Percentiles rank a stretch among this genome's conserved stretches.
Conservation (phyloP, 2,329 filamentous ascomycete genomes). For the Fusarium verticillioides region DNA sequence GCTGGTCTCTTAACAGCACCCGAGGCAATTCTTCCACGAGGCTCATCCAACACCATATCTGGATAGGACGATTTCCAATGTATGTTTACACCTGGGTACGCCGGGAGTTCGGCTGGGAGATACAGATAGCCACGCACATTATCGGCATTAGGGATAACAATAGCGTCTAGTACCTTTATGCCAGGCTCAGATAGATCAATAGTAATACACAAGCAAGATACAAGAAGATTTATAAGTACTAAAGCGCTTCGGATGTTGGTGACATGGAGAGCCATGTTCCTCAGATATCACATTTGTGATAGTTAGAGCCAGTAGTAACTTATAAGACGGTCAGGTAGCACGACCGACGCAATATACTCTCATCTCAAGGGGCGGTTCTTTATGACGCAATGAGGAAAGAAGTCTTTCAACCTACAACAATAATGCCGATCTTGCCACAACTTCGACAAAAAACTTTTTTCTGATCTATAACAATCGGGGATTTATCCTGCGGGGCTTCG, state of each 20-base stretch:
- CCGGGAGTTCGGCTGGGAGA: background rate
- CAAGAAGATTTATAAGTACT: background rate
- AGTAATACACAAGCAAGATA: background rate
- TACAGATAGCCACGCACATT: background rate
- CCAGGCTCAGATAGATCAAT: background rate
- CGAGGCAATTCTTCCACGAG: background rate
- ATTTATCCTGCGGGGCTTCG: background rate
- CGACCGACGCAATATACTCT: rapidly evolving
- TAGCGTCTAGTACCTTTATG: background rate
- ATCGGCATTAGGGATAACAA: background rate
- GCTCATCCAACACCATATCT: background rate
- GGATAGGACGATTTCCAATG: background rate
- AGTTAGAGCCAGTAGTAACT: rapidly evolving
- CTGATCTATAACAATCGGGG: rapidly evolving
- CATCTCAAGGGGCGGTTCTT: background rate
- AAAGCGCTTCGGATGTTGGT: background rate
- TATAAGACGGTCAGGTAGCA: rapidly evolving
- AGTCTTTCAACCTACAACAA: background rate
- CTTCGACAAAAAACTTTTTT: rapidly evolving
- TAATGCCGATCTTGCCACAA: background rate
- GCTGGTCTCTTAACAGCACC: background rate
- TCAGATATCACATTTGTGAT: rapidly evolving
- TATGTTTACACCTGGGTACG: background rate
- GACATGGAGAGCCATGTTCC: background rate
- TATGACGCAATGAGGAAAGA: background rate